Base-by-base conservation (phyloP, 805 yeast species). In the Groenewaldozyma salmanticensis region DNA sequence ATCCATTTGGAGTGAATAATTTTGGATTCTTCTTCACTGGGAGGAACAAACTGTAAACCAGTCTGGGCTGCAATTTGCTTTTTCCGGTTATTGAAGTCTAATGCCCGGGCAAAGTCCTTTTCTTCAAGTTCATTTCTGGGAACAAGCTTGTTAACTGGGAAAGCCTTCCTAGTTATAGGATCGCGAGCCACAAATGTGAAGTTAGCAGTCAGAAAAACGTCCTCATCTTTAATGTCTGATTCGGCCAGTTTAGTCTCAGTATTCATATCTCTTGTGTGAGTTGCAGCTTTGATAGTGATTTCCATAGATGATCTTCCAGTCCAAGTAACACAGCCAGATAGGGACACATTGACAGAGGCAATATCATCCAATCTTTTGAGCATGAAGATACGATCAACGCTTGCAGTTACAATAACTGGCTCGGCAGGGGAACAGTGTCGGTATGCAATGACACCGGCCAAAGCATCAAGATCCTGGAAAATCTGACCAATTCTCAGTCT, bases 261-360 rank as follows among this genome's bases (percentile, higher is more conserved):
- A 3, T 83, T 83, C 5, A 75, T 48, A 5, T 66, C 66, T 11
- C 69, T 73, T 39, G 75, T 78, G 42, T 77, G 78, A 2, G 94
- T 78, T 48, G 85, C 82, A 2, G 96, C 97, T 55, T 77, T 81
- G 52, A 88, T 92, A 36, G 87, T 74, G 55, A 88, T 88, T 62
- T 88, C 96, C 96, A 88, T 88, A 1, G 96, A 87, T 1, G 95
- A 83, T 46, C 85, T 70, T 44, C 97, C 97, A 0, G 96, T 88
- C 85, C 94, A 88, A 5, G 94, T 79, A 33, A 87, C 96, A 39
- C 79, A 70, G n/a, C 97, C 97, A 22, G 92, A 87, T 46, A 88
- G 64, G 21, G 86, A 71, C 52, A 90, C 79, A 61, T 86, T 85
- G 62, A 73, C 80, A 47, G 77, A 74, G 42, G 71, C 68, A 46